Base-by-base conservation (phyloP, 2,329 filamentous ascomycete species). In the Dothistroma pini region DNA sequence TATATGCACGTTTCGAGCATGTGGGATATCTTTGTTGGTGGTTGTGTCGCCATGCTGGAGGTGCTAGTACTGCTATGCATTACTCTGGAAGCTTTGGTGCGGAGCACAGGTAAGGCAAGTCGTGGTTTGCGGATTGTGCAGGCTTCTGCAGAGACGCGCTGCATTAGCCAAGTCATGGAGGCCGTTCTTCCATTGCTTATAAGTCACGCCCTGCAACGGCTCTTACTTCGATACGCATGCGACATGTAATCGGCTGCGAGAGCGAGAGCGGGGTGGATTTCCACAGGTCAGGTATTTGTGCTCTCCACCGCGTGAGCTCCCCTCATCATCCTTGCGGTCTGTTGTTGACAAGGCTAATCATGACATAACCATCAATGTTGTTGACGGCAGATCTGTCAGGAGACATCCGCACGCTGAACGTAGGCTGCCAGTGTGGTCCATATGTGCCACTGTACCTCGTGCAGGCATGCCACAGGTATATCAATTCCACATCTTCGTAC, bases 361-460 rank as follows among this genome's bases (percentile, higher is more conserved):
- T 11, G 34, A 38, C 34, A 38, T 38, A 38, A 38, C 34, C 34
- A 38, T 38, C 34, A 10, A 38, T 11, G 41, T 19, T n/a, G 8
- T 19, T 19, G 16, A 19, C 41, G n/a, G 41, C 41, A 44, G 41
- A 44, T 6, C 22, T 41, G 29, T 10, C 21, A 38, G 32, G 38
- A n/a, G 54, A 49, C 12, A 21, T 4, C 14, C 21, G 50, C 35
- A 54, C 57, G 1, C 14, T 58, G 75, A n/a, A 6, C 4, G 41
- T n/a, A 19, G n/a, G 14, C n/a, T 44, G 41, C 16, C 41, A 19
- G 8, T 44, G 41, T 9, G 41, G 41, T 14, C 2, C 69, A 71
- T 51, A 70, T 84, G 61, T 85, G 83, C 69, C 80, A 84, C 66
- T 85, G 83, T 73, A 71, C 71, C 60, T 74, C 70, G 32, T 85